Conservation (phyloP, 2,329 filamentous ascomycete species). For the Pyrenophora seminiperda region DNA sequence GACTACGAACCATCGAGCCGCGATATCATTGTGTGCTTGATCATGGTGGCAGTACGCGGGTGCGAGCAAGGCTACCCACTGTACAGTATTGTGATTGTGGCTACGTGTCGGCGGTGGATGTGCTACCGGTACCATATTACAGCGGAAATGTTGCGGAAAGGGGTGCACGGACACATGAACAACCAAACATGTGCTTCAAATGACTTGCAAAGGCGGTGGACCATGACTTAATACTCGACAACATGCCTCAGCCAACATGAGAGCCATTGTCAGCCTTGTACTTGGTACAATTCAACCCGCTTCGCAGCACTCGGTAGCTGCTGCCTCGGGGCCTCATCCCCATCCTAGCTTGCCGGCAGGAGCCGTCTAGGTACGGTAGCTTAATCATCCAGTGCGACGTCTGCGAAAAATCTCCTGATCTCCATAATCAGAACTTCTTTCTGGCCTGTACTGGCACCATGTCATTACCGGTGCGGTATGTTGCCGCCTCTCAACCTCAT, state of each 20-base stretch:
- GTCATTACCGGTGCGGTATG: slow-evolving; percentile 38
- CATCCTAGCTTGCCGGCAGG: not conserved
- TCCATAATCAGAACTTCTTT: not conserved
- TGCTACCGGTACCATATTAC: slow-evolving; percentile 26
- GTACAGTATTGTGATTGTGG: slow-evolving; percentile 21
- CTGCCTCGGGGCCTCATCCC: not conserved
- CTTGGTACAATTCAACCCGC: no score
- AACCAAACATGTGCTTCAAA: not conserved
- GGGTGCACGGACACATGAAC: slow-evolving; percentile 22
- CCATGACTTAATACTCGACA: not conserved
- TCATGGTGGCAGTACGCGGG: slow-evolving; percentile 60
- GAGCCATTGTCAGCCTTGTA: not conserved
- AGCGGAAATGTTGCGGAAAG: slow-evolving; percentile 31
- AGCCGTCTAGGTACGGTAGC: not conserved
- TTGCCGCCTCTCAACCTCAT: slow-evolving; percentile 9
- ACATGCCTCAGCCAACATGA: not conserved
- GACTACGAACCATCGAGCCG: slow-evolving; percentile 75
- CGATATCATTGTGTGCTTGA: slow-evolving; percentile 91
- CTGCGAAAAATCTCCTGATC: not conserved
- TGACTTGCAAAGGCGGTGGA: not conserved
- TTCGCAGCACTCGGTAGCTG: not conserved
- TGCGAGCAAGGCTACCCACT: not conserved
- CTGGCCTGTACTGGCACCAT: slow-evolving; percentile 14
- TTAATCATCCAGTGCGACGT: not conserved
- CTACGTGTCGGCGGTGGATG: slow-evolving; percentile 38